A percentile compares a stretch with the other conserved stretches of the same genome.
Evolutionary conservation across 495 filamentous ascomycete genomes (phyloP).

Genomic region (Tuber melanosporum): DNA sequence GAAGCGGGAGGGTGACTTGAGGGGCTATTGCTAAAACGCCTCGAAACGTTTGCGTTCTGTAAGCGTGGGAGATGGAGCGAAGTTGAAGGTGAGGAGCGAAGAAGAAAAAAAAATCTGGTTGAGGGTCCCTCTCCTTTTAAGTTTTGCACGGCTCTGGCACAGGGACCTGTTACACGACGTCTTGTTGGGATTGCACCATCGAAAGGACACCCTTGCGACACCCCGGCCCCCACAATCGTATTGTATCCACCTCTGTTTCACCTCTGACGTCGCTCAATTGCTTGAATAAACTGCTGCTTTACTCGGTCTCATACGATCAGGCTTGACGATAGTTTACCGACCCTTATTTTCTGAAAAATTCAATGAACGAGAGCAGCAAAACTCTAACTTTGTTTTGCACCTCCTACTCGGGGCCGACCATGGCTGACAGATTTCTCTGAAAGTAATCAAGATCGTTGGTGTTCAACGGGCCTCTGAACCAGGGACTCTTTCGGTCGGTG

Average conservation of each 20-base stretch:
- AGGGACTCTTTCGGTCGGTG: not conserved
- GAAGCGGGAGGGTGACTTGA: not conserved
- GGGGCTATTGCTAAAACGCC: not conserved
- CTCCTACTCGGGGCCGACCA: not conserved
- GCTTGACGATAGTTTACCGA: not conserved
- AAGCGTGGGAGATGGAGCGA: slow-evolving; percentile 1
- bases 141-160: slow-evolving; percentile 33
- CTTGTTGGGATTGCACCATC: slow-evolving; percentile 6
- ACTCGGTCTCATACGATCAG: slow-evolving; percentile 11
- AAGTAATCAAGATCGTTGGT: not conserved
- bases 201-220: not conserved
- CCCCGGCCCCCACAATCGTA: slow-evolving; percentile 11
- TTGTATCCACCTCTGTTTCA: slow-evolving; percentile 21
- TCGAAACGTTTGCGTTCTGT: not conserved
- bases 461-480: not conserved
- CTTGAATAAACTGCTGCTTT: slow-evolving; percentile 4
- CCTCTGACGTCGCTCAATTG: slow-evolving; percentile 7
- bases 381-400: not conserved
- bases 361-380: not conserved
- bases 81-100: slow-evolving; percentile 36
- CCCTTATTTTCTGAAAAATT: not conserved
- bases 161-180: slow-evolving; percentile 9
- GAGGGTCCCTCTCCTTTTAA: slow-evolving; percentile 35
- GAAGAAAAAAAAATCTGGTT: slow-evolving; percentile 34
- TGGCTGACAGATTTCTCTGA: not conserved